phyloP scores from a whole-genome alignment of 2,329 filamentous ascomycete genomes.

The Cladosporium austrohemisphaericum region DNA sequence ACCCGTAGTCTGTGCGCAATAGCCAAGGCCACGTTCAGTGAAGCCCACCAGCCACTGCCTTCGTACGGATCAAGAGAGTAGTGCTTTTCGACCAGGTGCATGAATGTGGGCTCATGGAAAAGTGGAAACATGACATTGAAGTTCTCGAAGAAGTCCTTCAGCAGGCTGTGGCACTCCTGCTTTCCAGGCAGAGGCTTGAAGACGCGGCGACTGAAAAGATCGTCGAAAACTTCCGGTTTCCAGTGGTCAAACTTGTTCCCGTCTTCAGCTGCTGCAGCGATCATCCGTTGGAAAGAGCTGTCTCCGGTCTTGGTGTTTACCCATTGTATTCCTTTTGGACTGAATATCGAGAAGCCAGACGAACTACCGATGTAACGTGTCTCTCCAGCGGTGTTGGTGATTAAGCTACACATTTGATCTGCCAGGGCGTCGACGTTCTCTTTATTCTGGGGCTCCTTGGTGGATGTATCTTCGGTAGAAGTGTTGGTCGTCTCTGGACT shows the following conservation, averaged over 20 bases:
- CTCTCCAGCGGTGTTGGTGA: slow-evolving; percentile 92
- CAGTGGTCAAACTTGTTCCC: slow-evolving; percentile 96
- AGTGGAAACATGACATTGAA: slow-evolving; percentile 99
- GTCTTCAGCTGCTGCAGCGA: slow-evolving; percentile 78
- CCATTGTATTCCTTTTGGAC: slow-evolving; percentile 96
- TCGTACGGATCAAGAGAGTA: slow-evolving; percentile 91
- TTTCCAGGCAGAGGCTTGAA: slow-evolving; percentile 82
- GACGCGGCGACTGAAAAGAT: slow-evolving; percentile 80
- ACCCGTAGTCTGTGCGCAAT: slow-evolving; percentile 88
- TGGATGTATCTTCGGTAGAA: slow-evolving; percentile 1
- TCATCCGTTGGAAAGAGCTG: slow-evolving; percentile 89
- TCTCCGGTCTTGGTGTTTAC: slow-evolving; percentile 98
- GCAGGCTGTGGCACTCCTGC: slow-evolving; percentile 78
- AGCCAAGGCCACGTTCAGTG: slow-evolving; percentile 88
- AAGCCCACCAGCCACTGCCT: slow-evolving; percentile 97
- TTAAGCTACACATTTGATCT: slow-evolving; percentile 98
- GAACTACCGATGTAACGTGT: slow-evolving; percentile 96
- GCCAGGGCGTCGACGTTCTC: slow-evolving; percentile 82
- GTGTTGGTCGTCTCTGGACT: background rate
- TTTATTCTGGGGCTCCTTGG: slow-evolving; percentile 45
- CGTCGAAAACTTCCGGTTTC: slow-evolving; percentile 95
- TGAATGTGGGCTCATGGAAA: slow-evolving; percentile 96
- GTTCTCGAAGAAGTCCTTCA: slow-evolving; percentile 95
- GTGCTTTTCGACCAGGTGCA: slow-evolving; percentile 92
- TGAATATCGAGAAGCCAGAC: slow-evolving; percentile 98